A percentile compares a stretch with the other conserved stretches of the same genome.
Conservation (phyloP, 2,329 filamentous ascomycete genomes). For the Colletotrichum paranaense region DNA sequence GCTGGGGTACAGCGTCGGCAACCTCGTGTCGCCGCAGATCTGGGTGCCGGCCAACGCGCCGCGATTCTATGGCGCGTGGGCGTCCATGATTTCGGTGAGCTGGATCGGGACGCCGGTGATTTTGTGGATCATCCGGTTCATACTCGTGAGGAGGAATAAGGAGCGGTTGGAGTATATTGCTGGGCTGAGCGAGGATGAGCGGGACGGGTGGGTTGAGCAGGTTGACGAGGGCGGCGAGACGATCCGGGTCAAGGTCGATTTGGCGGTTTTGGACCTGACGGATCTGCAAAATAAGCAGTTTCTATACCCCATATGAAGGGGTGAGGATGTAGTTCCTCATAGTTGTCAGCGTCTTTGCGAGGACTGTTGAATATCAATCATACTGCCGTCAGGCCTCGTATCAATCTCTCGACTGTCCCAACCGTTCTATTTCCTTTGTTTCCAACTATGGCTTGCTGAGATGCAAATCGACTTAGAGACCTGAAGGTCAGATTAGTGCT, state of each 20-base stretch:
- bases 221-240: constrained; percentile 45
- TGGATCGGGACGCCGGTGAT: constrained; percentile 49
- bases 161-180: constrained; percentile 45
- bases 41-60: constrained; percentile 44
- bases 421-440: too few relatives aligned
- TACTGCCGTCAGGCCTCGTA: too few relatives aligned
- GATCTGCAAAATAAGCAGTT: constrained; percentile 53
- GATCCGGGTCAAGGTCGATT: constrained; percentile 45
- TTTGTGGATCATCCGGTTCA: constrained; percentile 46
- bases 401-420: too few relatives aligned
- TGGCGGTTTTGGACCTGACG: constrained; percentile 50
- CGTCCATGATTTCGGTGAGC: constrained; percentile 44
- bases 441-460: too few relatives aligned
- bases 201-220: constrained; percentile 41
- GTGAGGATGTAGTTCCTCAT: too few relatives aligned
- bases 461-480: too few relatives aligned
- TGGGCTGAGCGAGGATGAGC: constrained; percentile 37
- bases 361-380: too few relatives aligned
- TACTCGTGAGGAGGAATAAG: constrained; percentile 45
- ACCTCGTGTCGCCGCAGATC: constrained; percentile 51
- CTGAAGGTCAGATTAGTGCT: too few relatives aligned
- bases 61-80: constrained; percentile 47
- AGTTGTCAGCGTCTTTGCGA: too few relatives aligned
- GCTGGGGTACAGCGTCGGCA: constrained; percentile 48
- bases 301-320: constrained; percentile 43